Base-by-base conservation (phyloP, 441 rosid genomes). In the California macrophylla region DNA sequence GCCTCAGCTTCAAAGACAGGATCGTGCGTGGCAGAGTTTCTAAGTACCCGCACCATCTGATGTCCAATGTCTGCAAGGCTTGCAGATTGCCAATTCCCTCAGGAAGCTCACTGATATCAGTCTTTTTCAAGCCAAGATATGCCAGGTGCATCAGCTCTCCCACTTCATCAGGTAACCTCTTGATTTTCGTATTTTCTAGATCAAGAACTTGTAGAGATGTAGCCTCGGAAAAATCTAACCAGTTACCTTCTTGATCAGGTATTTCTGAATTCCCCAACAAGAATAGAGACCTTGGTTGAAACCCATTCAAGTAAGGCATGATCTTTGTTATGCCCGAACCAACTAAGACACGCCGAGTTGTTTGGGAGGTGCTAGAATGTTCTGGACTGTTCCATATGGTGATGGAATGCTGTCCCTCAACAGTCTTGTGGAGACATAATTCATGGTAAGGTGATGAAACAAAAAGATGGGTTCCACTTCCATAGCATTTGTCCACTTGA, bases 141-240 rank as follows among this genome's bases (percentile, higher is more conserved):
- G 80, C 60, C 66, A 80, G 78, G 68, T 80, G 83, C 69, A 82
- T 68, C 78, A 82, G 52, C 18, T 78, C 76, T 65, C 72, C 82
- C 67, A 72, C 82, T 76, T 76, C 80, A 66, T 76, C 81, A 23
- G 83, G 83, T 68, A 77, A 38, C 36, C 76, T 70, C 70, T 64
- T 73, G 72, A 77, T 68, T 52, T 58, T 71, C 58, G 70, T 73
- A 29, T 65, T 73, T 68, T 76, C 85, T 52, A 79, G 68, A 74
- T 79, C 81, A 28, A 81, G 66, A 29, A 79, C 78, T 36, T 66
- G 74, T n/a, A 80, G 34, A 62, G 68, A 73, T 63, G 76, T 78
- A 47, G 81, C 74, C 75, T 80, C 66, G 23, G 42, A n/a, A 64
- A 79, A 74, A 54, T 76, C 74, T 68, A 79, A 34, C 83, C 83